Base-by-base conservation (phyloP, 2,329 filamentous ascomycete species). In the Colletotrichum aenigma region DNA sequence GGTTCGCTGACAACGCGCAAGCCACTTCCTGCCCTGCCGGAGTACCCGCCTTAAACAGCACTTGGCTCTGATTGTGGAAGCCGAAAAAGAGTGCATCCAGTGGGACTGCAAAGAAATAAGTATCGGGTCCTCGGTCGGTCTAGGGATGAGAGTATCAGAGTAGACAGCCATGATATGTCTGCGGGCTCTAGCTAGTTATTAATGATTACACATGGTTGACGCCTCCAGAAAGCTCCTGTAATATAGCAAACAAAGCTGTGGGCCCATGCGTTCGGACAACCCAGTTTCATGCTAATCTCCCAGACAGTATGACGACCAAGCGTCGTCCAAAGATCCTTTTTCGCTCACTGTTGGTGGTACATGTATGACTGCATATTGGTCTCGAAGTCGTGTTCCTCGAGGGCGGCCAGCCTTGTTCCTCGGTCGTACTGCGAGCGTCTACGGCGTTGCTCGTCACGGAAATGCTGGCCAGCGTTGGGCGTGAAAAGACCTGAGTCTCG, bases 341-440 rank as follows among this genome's bases (percentile, higher is more conserved):
- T 52, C 43, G 43, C 76, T 36, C 32, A 75, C 38, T 76, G 52
- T 52, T 61, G 36, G 58, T 66, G 71, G 32, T 75, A 76, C 30
- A 67, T 84, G 82, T 74, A 76, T 74, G 76, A 83, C 77, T 86
- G 86, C 52, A 88, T 79, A 6, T 86, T 79, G 12, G 83, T 80
- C 66, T 91, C 89, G 70, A 88, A 89, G 77, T 91, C 89, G 73
- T 87, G 90, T 80, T 93, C 91, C 81, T 94, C 93, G 15, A 93
- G 85, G 24, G 91, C 93, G 24, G 93, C 93, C 76, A 94, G 89
- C 73, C 92, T 91, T 32, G 94, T 97, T 32, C 95, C 95, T 76
- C 95, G 93, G 80, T 98, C 95, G 79, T 92, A 98, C 80, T 95
- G 93, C 26, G 94, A 96, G 67, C 92, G 91, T 71, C 94, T 92